Evolutionary conservation across 495 filamentous ascomycete species (phyloP), one percentile per base, ranked within the genome.

Genomic region (Penicillium simplicissimum): DNA sequence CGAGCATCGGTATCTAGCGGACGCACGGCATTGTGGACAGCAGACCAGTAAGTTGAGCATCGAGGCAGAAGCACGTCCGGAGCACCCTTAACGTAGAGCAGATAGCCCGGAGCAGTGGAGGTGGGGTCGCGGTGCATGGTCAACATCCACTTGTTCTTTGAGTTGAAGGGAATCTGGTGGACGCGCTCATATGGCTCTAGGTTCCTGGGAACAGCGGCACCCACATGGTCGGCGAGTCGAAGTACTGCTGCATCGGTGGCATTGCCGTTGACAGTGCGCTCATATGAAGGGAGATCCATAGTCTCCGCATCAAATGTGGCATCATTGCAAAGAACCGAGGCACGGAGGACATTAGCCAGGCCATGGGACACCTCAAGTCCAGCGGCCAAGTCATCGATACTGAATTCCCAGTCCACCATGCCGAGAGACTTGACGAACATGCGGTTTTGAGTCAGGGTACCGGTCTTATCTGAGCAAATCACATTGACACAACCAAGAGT

Each of bases 391-490:
- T 73, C 66, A 0, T 75, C 60, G 19, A 67, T 57, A 4, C 56
- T 69, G 35, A 71, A 66, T 34, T 68, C 71, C 53, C 69, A 65
- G 43, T 79, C 72, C 7, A 75, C 68, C 48, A 78, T 72, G 17
- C 72, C 73, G 33, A 79, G 57, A 9, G 75, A 76, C 52, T 73
- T 79, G 40, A 80, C 75, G 52, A 72, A 71, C 82, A 84, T 79
- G 64, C 79, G 70, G 67, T 84, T 80, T 62, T 82, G 70, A 1
- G 88, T 90, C 47, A 90, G 70, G 0, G 88, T 90, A 19, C 88
- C 88, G 0, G 88, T 90, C 71, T 90, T 91, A 69, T 90, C 88
- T 1, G 83, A 89, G 71, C 88, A 90, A 51, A 90, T 85, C 9
- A 90, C 83, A 15, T 83, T 86, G 13, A 91, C 88, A 33, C 87